Conservation (phyloP, 345 rosid species). For the Dipteronia dyeriana region DNA sequence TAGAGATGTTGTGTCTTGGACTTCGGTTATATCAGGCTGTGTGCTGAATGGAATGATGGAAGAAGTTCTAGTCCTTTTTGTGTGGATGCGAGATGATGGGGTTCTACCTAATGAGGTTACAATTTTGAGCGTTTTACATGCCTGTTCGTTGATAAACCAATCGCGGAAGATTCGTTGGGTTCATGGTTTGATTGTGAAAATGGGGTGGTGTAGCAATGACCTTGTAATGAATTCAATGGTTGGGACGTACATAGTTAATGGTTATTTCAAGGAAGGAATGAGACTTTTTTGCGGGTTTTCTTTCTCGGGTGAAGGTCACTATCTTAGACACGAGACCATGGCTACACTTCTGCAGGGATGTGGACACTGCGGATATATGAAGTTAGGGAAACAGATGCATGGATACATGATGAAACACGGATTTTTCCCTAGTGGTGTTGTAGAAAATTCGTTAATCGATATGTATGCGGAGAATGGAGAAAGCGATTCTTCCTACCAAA, state of each 20-base stretch:
- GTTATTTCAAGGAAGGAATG: conserved; percentile 31
- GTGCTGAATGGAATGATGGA: conserved; percentile 33
- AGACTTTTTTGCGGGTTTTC: conserved; percentile 25
- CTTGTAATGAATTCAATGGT: conserved; percentile 33
- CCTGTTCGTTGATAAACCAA: conserved; percentile 32
- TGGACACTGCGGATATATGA: conserved; percentile 10
- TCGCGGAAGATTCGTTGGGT: conserved; percentile 26
- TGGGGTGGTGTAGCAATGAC: conserved; percentile 28
- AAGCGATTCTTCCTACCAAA: conserved; percentile 18
- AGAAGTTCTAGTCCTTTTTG: conserved; percentile 41
- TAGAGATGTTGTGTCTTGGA: conserved; percentile 54
- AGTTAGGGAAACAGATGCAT: conserved; percentile 50
- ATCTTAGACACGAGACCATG: conserved; percentile 32
- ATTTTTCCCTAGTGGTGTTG: conserved; percentile 19
- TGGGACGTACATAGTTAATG: conserved; percentile 34
- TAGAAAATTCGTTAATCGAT: conserved; percentile 34
- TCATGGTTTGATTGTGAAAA: conserved; percentile 32
- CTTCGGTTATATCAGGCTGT: conserved; percentile 44
- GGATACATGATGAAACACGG: conserved; percentile 39
- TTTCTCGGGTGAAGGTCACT: conserved; percentile 21
- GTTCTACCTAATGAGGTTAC: conserved; percentile 45
- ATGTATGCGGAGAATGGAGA: conserved; percentile 29
- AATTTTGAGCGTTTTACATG: conserved; percentile 41
- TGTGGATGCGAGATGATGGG: conserved; percentile 45
- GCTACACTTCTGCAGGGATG: conserved; percentile 38